These are phyloP conservation scores for Agrocybe pediades DNA, from an alignment of 768 basidiomycete species.

Conservation along the genomic window DNA sequence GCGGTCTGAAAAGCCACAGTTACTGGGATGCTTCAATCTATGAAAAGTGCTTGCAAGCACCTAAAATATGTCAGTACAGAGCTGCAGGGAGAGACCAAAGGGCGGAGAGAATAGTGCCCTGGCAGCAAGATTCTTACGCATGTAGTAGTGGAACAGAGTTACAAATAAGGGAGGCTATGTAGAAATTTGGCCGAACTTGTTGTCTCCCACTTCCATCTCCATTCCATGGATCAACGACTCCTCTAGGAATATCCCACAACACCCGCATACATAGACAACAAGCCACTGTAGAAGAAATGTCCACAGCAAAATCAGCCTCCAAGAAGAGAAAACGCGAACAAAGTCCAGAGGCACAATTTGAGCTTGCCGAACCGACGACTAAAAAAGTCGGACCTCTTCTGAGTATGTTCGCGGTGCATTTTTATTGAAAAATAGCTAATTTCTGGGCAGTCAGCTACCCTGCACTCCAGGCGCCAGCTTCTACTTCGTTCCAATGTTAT, in stretches of 20 bases:
- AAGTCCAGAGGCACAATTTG: constrained; percentile 29
- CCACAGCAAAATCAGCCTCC: constrained; percentile 34
- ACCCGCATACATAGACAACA: not conserved
- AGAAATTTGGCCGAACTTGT: constrained; percentile 14
- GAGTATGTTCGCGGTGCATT: constrained; percentile 24
- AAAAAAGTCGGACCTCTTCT: constrained; percentile 39
- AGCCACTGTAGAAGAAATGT: constrained; percentile 24
- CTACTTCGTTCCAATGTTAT: constrained; percentile 67
- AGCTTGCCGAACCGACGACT: constrained; percentile 28
- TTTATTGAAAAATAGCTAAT: constrained; percentile 1
- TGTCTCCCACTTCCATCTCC: constrained; percentile 17
- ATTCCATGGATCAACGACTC: constrained; percentile 4
- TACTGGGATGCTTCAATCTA: constrained; percentile 11
- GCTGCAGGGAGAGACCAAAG: constrained; percentile 7
- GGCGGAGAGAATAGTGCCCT: constrained; percentile 13
- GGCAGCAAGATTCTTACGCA: constrained; percentile 16
- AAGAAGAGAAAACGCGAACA: constrained; percentile 45
- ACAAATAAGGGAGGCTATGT: constrained; percentile 16
- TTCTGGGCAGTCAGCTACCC: constrained; percentile 52
- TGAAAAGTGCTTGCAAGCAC: constrained; percentile 8
- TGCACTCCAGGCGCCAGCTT: constrained; percentile 54
- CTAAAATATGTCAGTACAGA: constrained; percentile 17
- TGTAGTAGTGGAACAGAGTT: constrained; percentile 27
- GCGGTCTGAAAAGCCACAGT: constrained; percentile 7
- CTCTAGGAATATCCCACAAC: not conserved